These are phyloP conservation scores for Adiantum capillusveneris DNA, from an alignment of 75 land plant genomes.

Conservation along the genomic window DNA sequence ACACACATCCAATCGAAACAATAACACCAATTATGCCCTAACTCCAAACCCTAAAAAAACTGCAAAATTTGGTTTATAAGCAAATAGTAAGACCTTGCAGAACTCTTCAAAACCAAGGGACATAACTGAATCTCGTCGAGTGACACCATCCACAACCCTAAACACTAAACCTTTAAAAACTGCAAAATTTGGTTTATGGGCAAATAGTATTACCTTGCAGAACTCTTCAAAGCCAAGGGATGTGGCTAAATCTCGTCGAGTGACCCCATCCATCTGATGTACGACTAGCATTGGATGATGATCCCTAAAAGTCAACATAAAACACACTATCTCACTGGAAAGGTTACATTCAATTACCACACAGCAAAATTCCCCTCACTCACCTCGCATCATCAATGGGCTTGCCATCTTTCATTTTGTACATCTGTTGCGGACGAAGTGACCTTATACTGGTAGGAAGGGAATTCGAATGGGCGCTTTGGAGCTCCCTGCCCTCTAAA, in stretches of 20 bases:
- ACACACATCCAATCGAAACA: no score
- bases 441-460: slow-evolving; percentile 25
- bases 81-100: no score
- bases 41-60: no score
- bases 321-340: no score
- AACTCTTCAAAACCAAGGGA: slow-evolving; percentile 61
- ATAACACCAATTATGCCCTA: no score
- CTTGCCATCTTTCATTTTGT: slow-evolving; percentile 64
- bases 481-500: slow-evolving; percentile 12
- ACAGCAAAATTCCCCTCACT: neutral
- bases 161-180: no score
- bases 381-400: slow-evolving; percentile 52
- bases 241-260: slow-evolving; percentile 62
- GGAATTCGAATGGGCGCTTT: neutral
- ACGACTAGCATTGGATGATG: slow-evolving; percentile 73
- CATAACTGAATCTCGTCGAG: slow-evolving; percentile 62
- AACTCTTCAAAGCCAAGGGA: slow-evolving; percentile 61
- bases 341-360: no score
- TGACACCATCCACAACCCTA: no score
- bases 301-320: slow-evolving; percentile 37
- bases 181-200: no score
- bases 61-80: no score
- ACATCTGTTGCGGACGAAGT: slow-evolving; percentile 75
- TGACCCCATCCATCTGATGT: slow-evolving; percentile 79
- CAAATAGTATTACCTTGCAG: slow-evolving; percentile 51